Percentiles rank a stretch among this genome's conserved stretches.
These are phyloP conservation scores for Albizia julibrissin DNA, from an alignment of 306 rosid genomes.

Conservation along the genomic window DNA sequence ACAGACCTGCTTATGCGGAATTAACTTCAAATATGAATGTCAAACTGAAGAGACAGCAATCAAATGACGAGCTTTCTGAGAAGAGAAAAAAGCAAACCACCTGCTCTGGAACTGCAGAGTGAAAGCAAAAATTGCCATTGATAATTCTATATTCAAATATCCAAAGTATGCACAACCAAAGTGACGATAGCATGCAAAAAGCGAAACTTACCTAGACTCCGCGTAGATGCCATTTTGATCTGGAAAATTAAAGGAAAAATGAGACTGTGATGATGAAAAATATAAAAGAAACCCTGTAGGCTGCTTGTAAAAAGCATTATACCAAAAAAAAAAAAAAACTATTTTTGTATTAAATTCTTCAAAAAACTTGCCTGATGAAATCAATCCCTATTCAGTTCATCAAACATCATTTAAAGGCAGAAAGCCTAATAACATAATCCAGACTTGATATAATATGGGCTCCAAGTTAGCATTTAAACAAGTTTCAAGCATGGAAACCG, in stretches of 20 bases:
- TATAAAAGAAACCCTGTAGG: background rate
- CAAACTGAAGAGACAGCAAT: conserved; percentile 31
- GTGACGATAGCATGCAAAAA: conserved; percentile 13
- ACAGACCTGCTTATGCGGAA: conserved; percentile 62
- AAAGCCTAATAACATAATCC: background rate
- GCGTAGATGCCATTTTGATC: conserved; percentile 62
- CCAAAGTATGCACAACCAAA: conserved; percentile 9
- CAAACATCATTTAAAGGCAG: background rate
- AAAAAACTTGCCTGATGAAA: conserved; percentile 11
- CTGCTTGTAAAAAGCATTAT: background rate
- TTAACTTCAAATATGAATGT: conserved; percentile 20
- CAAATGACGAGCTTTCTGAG: conserved; percentile 36
- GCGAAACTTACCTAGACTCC: conserved; percentile 52
- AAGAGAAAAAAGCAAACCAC: conserved; percentile 59
- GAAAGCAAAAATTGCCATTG: conserved; percentile 35
- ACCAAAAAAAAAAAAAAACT: background rate
- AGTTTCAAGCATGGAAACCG: background rate
- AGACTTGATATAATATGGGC: background rate
- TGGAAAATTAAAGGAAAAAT: conserved; percentile 42
- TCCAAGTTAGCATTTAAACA: background rate
- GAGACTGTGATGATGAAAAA: conserved; percentile 21
- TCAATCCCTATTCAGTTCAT: background rate
- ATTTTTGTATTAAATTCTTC: background rate
- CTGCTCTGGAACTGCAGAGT: conserved; percentile 58
- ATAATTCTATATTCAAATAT: conserved; percentile 3